Base-by-base conservation (phyloP, 495 filamentous ascomycete species). In the Daldinia bambusicola region DNA sequence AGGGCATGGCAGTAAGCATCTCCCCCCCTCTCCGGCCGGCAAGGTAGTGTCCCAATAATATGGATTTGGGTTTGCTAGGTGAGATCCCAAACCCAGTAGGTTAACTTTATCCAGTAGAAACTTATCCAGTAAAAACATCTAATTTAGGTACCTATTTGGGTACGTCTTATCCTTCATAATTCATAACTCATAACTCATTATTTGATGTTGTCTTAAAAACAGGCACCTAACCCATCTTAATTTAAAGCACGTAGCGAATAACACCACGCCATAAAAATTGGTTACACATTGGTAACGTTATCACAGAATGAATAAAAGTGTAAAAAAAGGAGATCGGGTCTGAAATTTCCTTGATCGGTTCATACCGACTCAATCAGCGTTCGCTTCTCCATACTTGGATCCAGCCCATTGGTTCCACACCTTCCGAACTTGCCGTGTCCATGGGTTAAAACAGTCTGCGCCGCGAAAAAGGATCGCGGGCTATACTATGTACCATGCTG, bases 331-430 rank as follows among this genome's bases (percentile, higher is more conserved):
- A 66, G 58, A 69, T 65, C 66, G 66, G 70, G 62, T 45, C 70
- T 61, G 61, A 59, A 64, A 69, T 66, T 66, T 66, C 36, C 57
- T 41, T 61, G 52, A 51, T 69, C 70, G 70, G 70, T 63, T 69
- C 50, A 34, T 63, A 20, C 70, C 70, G 70, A 69, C 66, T 40
- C 70, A 73, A 73, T 69, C 70, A 72, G 55, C 58, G 51, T 61
- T 57, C 66, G 51, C 32, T 20, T 12, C 31, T 55, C 37, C 34
- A 38, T 58, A 9, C 10, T 31, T 13, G 26, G 61, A 62, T 68
- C 70, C 70, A 72, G 70, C 22, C 18, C 53, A 52, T 43, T 63
- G 70, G 70, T 40, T 69, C 70, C 64, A 62, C 16, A 20, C 52
- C 37, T 36, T 64, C 70, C 66, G 66, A 66, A 36, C 30, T 22